Conservation (phyloP, 208 protist species). For the Vickermania spadyakhi region DNA sequence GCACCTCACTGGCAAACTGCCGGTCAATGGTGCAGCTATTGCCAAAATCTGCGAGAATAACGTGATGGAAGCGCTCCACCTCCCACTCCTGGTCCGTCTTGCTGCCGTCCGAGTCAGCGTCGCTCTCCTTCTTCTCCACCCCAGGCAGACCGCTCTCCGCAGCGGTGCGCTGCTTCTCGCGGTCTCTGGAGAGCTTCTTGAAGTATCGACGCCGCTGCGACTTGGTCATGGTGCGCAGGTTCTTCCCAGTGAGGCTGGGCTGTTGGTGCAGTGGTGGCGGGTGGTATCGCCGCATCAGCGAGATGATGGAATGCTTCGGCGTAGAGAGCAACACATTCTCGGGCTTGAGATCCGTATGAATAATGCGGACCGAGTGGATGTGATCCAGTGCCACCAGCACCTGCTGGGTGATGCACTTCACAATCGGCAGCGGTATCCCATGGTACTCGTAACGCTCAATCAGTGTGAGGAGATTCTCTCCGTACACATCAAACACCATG, state of each 20-base stretch:
- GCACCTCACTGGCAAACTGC: slow-evolving; percentile 95
- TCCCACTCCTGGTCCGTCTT: slow-evolving; percentile 82
- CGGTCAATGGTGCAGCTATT: slow-evolving; percentile 97
- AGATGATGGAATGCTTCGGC: slow-evolving; percentile 79
- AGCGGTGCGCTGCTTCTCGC: slow-evolving; percentile 11
- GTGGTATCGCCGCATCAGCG: slow-evolving; percentile 75
- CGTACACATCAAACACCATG: slow-evolving; percentile 97
- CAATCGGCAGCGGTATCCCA: slow-evolving; percentile 91
- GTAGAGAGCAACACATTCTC: slow-evolving; percentile 92
- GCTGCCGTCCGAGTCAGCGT: slow-evolving; percentile 28
- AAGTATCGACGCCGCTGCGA: slow-evolving; percentile 87
- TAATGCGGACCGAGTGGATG: slow-evolving; percentile 91
- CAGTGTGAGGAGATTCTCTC: slow-evolving; percentile 93
- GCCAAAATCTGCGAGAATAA: slow-evolving; percentile 97
- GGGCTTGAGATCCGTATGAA: slow-evolving; percentile 97
- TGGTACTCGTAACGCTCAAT: slow-evolving; percentile 94
- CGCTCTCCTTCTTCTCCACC: slow-evolving; percentile 5
- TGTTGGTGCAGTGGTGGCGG: slow-evolving; percentile 63
- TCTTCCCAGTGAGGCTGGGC: slow-evolving; percentile 60
- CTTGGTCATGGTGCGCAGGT: slow-evolving; percentile 88
- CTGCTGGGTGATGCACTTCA: slow-evolving; percentile 89
- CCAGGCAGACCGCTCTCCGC: neutral
- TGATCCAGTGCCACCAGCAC: slow-evolving; percentile 92
- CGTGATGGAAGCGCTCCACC: slow-evolving; percentile 76
- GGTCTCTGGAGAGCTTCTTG: slow-evolving; percentile 78